Evolutionary conservation across 2,329 filamentous ascomycete genomes (phyloP), one percentile per base, ranked within the genome.

Genomic region (Elsinoe necatrix): DNA sequence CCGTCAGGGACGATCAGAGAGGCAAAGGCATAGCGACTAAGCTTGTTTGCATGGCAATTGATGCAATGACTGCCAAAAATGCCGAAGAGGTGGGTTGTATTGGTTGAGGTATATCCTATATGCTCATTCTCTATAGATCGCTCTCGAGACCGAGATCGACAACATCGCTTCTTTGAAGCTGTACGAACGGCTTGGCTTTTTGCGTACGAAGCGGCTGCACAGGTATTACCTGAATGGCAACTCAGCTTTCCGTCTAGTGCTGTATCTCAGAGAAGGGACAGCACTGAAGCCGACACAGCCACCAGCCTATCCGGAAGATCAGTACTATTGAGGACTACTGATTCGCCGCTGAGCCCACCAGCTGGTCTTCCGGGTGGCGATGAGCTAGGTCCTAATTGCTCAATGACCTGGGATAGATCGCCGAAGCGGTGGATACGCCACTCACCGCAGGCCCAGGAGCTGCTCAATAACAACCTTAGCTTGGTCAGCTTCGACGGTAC

Each of bases 181-280:
- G 8, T 98, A 98, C 71, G 92, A 98, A 71, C 80, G 90, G 0
- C 77, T 98, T 6, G 93, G 93, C 0, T 98, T 98, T 67, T 72
- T 97, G 20, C 80, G 92, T 54, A 95, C 89, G 59, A 98, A 98
- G 72, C 87, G 90, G 59, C 73, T 98, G 55, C 91, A 97, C 71
- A 80, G 93, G 42, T 98, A 98, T 68, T 98, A 98, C 65, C 75
- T 98, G 39, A 98, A 97, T 67, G 93, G 93, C 9, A 98, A 89
- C 68, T 95, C 90, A 57, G 93, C 93, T 1, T 98, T 93, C 69
- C 80, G 93, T 41, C 76, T 98, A 54, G 84, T 97, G 5, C 72
- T 98, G 35, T 85, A 91, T 61, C 73, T 96, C 54, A 91, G 86
- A 67, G 76, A 78, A 61, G 78, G 78, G 4, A 75, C 78, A 8